Percentiles rank a stretch among this genome's conserved stretches.
phyloP scores from a whole-genome alignment of 768 basidiomycete species.

The Galerina sulciceps region DNA sequence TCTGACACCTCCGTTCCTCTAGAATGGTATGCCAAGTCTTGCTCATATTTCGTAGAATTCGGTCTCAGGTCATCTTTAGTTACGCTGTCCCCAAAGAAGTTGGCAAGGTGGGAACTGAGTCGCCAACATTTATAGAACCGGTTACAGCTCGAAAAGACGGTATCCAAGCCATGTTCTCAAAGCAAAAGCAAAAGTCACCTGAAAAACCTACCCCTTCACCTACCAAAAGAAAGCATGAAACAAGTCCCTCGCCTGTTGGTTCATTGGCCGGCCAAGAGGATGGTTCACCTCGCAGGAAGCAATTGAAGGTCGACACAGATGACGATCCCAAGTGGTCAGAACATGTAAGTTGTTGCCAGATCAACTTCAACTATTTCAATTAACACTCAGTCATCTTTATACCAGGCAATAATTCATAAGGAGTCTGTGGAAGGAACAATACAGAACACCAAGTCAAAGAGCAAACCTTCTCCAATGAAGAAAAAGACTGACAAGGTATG shows the following conservation, averaged over 20 bases:
- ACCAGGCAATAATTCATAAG: not conserved
- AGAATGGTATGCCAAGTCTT: conserved; percentile 60
- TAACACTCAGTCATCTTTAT: not conserved
- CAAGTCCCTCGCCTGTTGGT: not conserved
- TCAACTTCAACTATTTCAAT: not conserved
- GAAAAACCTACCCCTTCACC: not conserved
- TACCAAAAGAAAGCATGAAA: not conserved
- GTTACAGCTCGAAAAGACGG: conserved; percentile 82
- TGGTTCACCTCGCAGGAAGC: not conserved
- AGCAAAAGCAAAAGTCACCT: conserved; percentile 43
- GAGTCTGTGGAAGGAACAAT: not conserved
- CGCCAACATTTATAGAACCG: conserved; percentile 81
- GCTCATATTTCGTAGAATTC: not conserved
- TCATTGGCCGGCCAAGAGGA: not conserved
- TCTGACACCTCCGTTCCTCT: conserved; percentile 52
- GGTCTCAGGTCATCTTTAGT: conserved; percentile 40
- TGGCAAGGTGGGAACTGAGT: conserved; percentile 88
- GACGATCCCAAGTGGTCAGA: conserved; percentile 12
- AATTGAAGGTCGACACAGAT: not conserved
- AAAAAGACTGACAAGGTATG: conserved; percentile 2
- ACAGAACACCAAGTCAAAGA: not conserved
- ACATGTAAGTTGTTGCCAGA: not conserved
- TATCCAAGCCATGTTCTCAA: conserved; percentile 81
- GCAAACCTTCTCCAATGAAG: conserved; percentile 10
- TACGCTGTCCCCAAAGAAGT: conserved; percentile 91